Base-by-base conservation (phyloP, 1,139 yeast genomes). In the Kodamaea plutei region DNA sequence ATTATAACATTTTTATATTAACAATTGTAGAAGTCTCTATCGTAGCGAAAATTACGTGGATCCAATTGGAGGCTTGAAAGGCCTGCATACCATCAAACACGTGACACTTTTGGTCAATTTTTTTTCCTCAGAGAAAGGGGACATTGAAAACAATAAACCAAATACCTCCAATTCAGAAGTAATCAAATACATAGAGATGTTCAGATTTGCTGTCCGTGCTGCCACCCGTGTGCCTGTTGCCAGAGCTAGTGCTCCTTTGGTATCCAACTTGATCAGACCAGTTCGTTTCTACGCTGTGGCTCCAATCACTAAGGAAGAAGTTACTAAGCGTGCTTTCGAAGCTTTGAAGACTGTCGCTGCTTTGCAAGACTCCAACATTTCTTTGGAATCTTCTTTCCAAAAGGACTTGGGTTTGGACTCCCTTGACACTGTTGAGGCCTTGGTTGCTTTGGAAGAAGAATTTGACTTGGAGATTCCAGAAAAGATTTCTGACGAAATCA, bases 381-480 rank as follows among this genome's bases (percentile, higher is more conserved):
- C 56, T 13, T 51, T 64, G 46, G 67, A 64, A 26, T 65, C 79
- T 22, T 68, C 75, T 36, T 75, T 75, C 58, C 72, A 69, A 48
- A 73, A 73, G 48, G 85, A 79, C 50, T 66, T 79, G 52, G 81
- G 81, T n/a, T 61, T 79, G 45, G 85, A 79, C 52, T 79, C 85
- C 5, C 68, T 79, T 43, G 85, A 79, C 48, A 76, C 83, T 34
- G 83, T 79, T 34, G 85, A 79, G 60, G 76, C 82, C 37, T 64
- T 79, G 45, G 84, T 79, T 48, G 83, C 84, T 36, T 73, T 79
- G 50, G 84, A 79, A 61, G 84, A 79, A 61, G 80, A 79, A 57
- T 79, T 79, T 45, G 84, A 78, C 54, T 64, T 78, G 54, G 84
- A 78, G 58, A 73, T 79, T 47, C 81, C 81, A 19, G 85, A 79